Conservation (phyloP, 1,284 basidiomycete species). For the Macrocybe sp. region DNA sequence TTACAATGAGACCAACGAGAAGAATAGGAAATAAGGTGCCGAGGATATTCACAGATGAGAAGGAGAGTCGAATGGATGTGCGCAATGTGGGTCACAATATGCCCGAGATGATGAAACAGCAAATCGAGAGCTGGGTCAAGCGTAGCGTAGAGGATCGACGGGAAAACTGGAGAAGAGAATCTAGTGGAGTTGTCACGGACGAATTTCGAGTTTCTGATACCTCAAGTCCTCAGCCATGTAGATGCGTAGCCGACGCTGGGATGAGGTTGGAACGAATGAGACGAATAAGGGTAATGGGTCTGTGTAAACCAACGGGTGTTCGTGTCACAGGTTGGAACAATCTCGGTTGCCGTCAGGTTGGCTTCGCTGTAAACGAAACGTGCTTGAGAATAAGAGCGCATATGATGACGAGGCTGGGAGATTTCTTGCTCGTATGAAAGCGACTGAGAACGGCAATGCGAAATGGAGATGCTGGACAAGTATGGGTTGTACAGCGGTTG, state of each 20-base stretch:
- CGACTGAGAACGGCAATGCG: slow-evolving; percentile 53
- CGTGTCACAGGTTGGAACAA: slow-evolving; percentile 29
- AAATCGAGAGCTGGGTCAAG: slow-evolving; percentile 1
- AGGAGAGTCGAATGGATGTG: neutral
- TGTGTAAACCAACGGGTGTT: slow-evolving; percentile 37
- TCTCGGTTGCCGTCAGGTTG: slow-evolving; percentile 33
- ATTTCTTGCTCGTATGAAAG: slow-evolving; percentile 48
- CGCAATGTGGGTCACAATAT: neutral
- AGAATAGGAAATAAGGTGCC: slow-evolving; percentile 15
- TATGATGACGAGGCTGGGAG: slow-evolving; percentile 40
- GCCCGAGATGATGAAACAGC: neutral
- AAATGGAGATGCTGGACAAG: slow-evolving; percentile 34
- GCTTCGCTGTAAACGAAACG: slow-evolving; percentile 46
- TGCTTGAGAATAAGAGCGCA: slow-evolving; percentile 57
- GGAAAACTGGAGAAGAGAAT: slow-evolving; percentile 13
- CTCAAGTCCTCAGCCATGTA: slow-evolving; percentile 45
- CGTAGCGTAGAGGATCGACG: slow-evolving; percentile 10
- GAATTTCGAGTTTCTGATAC: slow-evolving; percentile 16
- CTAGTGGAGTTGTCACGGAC: slow-evolving; percentile 3
- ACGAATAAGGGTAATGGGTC: slow-evolving; percentile 36
- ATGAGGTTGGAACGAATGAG: slow-evolving; percentile 34
- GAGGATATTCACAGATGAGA: slow-evolving; percentile 27
- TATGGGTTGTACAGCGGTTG: slow-evolving; percentile 36
- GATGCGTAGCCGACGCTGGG: slow-evolving; percentile 37
- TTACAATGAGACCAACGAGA: slow-evolving; percentile 18